Conservation (phyloP, 805 yeast species). For the Candida odintsovae region DNA sequence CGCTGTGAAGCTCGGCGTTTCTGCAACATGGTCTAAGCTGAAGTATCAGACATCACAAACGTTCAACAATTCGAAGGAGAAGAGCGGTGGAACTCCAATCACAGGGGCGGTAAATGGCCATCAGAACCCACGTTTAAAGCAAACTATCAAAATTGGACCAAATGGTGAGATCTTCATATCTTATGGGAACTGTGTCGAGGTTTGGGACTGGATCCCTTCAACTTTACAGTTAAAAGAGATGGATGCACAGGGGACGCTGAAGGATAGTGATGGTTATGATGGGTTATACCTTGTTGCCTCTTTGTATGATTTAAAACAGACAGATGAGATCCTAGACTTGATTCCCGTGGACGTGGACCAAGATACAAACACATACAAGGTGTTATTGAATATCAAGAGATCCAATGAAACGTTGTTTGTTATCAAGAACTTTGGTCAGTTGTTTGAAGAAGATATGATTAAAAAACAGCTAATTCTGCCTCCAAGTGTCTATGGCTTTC, state of each 20-base stretch:
- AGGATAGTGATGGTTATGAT: slow-evolving; percentile 11
- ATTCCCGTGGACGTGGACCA: slow-evolving; percentile 24
- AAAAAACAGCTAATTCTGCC: slow-evolving; percentile 20
- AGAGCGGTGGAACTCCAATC: neutral
- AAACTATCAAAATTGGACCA: slow-evolving; percentile 28
- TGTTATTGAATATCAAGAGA: slow-evolving; percentile 8
- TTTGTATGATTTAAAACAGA: slow-evolving; percentile 4
- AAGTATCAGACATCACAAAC: slow-evolving; percentile 9
- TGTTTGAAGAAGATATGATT: slow-evolving; percentile 7
- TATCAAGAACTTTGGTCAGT: slow-evolving; percentile 19
- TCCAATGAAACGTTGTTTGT: slow-evolving; percentile 10
- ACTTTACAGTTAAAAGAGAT: slow-evolving; percentile 10
- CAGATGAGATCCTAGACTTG: slow-evolving; percentile 18
- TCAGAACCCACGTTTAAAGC: slow-evolving; percentile 2
- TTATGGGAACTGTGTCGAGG: slow-evolving; percentile 25
- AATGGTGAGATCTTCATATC: slow-evolving; percentile 33
- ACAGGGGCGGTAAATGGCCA: slow-evolving; percentile 7
- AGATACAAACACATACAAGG: slow-evolving; percentile 16
- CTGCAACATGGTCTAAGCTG: slow-evolving; percentile 26
- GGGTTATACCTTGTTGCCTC: slow-evolving; percentile 26
- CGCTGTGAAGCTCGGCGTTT: slow-evolving; percentile 16
- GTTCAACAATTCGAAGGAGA: neutral
- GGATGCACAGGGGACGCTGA: slow-evolving; percentile 4
- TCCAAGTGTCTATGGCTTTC: slow-evolving; percentile 20
- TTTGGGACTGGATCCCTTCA: slow-evolving; percentile 36